A percentile compares a stretch with the other conserved stretches of the same genome.
Conservation (phyloP, 345 rosid genomes). For the Mallotus nudiflorus region DNA sequence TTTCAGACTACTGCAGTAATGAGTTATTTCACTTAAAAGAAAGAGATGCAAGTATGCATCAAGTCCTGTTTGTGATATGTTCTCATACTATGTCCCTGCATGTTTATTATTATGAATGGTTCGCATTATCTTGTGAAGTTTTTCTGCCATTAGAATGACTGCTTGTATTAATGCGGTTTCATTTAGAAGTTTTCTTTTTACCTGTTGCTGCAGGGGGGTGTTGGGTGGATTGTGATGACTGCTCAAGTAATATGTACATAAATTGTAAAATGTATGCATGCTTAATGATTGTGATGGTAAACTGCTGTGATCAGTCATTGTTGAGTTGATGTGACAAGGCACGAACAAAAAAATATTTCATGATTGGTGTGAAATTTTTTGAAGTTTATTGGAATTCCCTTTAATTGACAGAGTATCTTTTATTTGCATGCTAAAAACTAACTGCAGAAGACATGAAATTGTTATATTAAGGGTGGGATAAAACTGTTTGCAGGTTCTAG, state of each 20-base stretch:
- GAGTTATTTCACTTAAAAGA: too few relatives aligned
- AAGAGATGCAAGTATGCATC: neutral
- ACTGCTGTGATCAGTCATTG: neutral
- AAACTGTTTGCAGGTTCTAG: slow-evolving; percentile 62
- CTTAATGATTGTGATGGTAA: neutral
- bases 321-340: neutral
- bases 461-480: neutral
- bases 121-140: neutral
- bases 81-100: neutral
- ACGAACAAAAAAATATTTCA: neutral
- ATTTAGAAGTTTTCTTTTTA: too few relatives aligned
- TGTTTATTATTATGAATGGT: neutral
- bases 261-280: neutral
- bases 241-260: neutral
- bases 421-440: neutral
- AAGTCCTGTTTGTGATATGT: neutral
- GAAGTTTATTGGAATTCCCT: neutral
- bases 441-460: neutral
- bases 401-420: too few relatives aligned
- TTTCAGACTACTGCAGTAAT: too few relatives aligned
- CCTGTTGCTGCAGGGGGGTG: neutral
- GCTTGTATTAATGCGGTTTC: too few relatives aligned
- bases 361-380: neutral
- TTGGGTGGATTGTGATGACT: neutral
- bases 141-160: neutral